These are phyloP conservation scores for Penicillium sp. DNA, from an alignment of 2,329 filamentous ascomycete species.

Conservation along the genomic window DNA sequence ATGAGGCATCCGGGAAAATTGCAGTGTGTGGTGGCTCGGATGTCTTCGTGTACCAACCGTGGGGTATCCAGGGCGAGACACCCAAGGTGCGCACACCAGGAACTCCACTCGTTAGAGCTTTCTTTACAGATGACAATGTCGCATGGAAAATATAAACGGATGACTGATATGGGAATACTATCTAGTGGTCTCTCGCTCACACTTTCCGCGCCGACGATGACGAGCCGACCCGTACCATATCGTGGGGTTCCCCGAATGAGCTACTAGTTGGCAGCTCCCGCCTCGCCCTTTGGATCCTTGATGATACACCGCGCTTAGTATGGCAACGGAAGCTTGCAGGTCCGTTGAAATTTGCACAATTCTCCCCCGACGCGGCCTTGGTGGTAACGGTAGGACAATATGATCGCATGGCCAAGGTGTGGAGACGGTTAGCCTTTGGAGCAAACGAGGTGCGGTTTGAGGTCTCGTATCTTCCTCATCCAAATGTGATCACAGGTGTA, in stretches of 20 bases:
- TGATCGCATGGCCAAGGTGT: conserved; percentile 87
- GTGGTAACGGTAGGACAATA: conserved; percentile 78
- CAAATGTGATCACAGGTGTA: conserved; percentile 73
- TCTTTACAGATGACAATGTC: neutral
- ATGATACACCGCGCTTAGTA: conserved; percentile 48
- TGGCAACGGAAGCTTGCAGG: conserved; percentile 78
- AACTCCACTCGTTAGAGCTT: neutral
- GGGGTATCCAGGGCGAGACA: conserved; percentile 67
- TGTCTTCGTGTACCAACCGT: conserved; percentile 77
- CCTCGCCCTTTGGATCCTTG: conserved; percentile 69
- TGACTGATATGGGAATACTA: neutral
- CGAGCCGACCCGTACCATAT: conserved; percentile 60
- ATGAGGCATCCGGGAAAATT: conserved; percentile 82
- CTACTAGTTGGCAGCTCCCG: conserved; percentile 72
- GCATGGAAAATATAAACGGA: neutral
- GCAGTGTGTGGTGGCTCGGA: conserved; percentile 67
- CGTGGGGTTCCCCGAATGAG: conserved; percentile 86
- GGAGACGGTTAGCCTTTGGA: conserved; percentile 84
- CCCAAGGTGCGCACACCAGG: conserved; percentile 62
- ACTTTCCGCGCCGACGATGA: conserved; percentile 47
- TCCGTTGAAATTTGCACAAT: conserved; percentile 69
- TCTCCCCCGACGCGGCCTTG: conserved; percentile 84
- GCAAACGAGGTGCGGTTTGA: conserved; percentile 84
- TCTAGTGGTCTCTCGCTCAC: conserved; percentile 60
- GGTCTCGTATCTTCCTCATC: conserved; percentile 85